Percentiles rank a stretch among this genome's conserved stretches.
Evolutionary conservation across 176 grass and related monocot genomes (phyloP).

Genomic region (Phragmites australis): DNA sequence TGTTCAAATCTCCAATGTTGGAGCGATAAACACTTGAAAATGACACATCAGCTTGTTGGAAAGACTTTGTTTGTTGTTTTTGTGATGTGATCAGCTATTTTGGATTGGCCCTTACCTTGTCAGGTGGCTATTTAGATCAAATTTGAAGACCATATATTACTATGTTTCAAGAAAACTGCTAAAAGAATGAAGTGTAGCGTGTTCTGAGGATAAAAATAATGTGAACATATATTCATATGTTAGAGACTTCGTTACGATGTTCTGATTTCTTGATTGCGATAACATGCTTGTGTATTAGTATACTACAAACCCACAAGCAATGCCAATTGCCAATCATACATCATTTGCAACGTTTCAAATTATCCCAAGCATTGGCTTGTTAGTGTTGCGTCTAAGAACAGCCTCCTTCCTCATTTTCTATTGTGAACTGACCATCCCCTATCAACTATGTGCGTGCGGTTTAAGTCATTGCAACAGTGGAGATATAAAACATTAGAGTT

Average conservation of each 20-base stretch:
- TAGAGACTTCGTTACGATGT: background rate
- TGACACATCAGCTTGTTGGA: background rate
- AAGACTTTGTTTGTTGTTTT: background rate
- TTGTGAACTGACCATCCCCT: background rate
- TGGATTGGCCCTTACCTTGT: background rate
- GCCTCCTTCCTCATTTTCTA: background rate
- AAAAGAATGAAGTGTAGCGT: background rate
- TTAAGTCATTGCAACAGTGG: background rate
- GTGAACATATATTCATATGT: background rate
- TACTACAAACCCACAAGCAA: constrained; percentile 31
- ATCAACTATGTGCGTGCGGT: constrained; percentile 7
- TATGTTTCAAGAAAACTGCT: background rate
- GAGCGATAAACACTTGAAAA: constrained; percentile 1
- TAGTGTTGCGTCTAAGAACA: background rate
- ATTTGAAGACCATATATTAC: background rate
- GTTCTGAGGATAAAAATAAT: background rate
- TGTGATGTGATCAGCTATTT: background rate
- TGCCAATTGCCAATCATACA: constrained; percentile 1
- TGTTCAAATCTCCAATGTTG: background rate
- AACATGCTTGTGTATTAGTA: background rate
- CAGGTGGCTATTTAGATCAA: background rate
- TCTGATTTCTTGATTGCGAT: background rate
- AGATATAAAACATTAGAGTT: background rate
- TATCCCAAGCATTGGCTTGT: background rate
- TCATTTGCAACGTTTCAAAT: background rate